These are phyloP conservation scores for Bipolaris gigantea DNA, from an alignment of 2,329 filamentous ascomycete species.

Conservation along the genomic window DNA sequence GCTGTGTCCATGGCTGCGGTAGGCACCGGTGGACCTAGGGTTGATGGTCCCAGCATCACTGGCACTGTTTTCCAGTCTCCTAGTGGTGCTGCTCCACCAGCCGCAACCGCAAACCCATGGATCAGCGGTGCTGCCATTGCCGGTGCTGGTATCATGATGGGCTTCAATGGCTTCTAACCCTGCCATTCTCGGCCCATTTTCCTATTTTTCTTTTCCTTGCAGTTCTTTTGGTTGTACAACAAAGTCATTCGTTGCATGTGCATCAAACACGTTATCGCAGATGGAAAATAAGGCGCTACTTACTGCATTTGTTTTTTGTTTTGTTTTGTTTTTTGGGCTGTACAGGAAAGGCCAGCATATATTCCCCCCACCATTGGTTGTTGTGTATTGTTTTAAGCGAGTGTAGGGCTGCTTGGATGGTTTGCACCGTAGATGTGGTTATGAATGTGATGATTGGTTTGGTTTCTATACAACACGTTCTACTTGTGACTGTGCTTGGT, in stretches of 20 bases:
- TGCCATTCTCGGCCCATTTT: not conserved
- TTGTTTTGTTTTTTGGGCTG: too few relatives aligned
- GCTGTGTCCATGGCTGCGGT: conserved; percentile 54
- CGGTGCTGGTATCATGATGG: conserved; percentile 37
- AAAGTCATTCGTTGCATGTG: conserved; percentile 1
- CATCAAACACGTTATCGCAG: conserved; percentile 7
- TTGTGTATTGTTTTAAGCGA: too few relatives aligned
- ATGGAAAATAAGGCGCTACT: not conserved
- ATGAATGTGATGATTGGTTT: too few relatives aligned
- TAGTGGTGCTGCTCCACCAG: conserved; percentile 26
- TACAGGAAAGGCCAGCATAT: too few relatives aligned
- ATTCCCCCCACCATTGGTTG: too few relatives aligned
- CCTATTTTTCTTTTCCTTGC: not conserved
- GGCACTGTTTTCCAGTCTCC: not conserved
- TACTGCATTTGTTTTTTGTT: not conserved
- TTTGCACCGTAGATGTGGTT: too few relatives aligned
- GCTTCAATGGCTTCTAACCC: conserved; percentile 38
- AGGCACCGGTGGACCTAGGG: conserved; percentile 50
- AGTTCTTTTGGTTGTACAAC: conserved; percentile 5
- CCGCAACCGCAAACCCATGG: conserved; percentile 34
- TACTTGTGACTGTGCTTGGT: too few relatives aligned
- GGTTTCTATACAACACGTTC: too few relatives aligned
- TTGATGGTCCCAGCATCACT: conserved; percentile 33
- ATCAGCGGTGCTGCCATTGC: conserved; percentile 34
- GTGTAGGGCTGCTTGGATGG: too few relatives aligned